These are phyloP conservation scores for Exsudoporus floridanus DNA, from an alignment of 1,284 basidiomycete species.

Conservation along the genomic window DNA sequence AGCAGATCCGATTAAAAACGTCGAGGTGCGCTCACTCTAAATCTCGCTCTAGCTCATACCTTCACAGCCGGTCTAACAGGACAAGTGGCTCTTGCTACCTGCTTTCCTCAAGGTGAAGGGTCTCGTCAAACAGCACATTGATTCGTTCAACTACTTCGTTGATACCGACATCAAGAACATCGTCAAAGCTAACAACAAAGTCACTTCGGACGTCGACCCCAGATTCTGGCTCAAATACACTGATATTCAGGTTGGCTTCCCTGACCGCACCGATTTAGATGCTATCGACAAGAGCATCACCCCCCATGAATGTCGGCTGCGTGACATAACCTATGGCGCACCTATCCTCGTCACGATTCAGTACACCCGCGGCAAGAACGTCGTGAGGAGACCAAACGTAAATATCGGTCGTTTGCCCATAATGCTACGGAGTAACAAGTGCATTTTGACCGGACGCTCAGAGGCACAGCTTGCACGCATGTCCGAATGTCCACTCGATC, in stretches of 20 bases:
- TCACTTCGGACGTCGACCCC: slow-evolving; percentile 96
- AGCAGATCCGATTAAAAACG: slow-evolving; percentile 75
- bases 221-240: slow-evolving; percentile 97
- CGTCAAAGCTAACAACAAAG: slow-evolving; percentile 88
- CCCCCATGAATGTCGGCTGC: slow-evolving; percentile 95
- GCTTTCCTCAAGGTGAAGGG: slow-evolving; percentile 96
- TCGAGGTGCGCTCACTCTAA: slow-evolving; percentile 53
- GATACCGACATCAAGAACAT: slow-evolving; percentile 98
- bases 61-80: slow-evolving; percentile 48
- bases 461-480: slow-evolving; percentile 86
- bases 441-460: slow-evolving; percentile 77
- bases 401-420: slow-evolving; percentile 93
- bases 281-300: slow-evolving; percentile 84
- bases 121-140: slow-evolving; percentile 99
- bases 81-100: slow-evolving; percentile 95
- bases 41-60: neutral
- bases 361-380: slow-evolving; percentile 91
- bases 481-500: slow-evolving; percentile 97
- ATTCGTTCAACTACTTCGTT: slow-evolving; percentile 99
- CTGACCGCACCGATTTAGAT: slow-evolving; percentile 84
- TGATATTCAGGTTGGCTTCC: slow-evolving; percentile 91
- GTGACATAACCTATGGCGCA: slow-evolving; percentile 95
- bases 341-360: slow-evolving; percentile 95
- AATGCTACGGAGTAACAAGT: slow-evolving; percentile 96
- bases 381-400: slow-evolving; percentile 82